Evolutionary conservation across 148 eudicot genomes (phyloP).

Genomic region (Simmondsia chinensis): DNA sequence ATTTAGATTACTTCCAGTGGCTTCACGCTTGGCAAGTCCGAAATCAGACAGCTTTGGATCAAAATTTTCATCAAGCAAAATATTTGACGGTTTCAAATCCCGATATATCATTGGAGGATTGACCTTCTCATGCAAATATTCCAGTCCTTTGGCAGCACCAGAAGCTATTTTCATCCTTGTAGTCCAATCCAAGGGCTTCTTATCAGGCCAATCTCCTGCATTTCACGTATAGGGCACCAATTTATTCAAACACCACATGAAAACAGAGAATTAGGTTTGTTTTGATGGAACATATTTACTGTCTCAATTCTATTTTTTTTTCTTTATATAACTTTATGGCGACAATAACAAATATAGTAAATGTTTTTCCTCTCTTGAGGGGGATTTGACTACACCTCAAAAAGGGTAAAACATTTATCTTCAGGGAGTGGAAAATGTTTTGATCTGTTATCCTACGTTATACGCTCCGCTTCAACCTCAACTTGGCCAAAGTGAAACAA

Average conservation of each 20-base stretch:
- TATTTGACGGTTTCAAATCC: constrained; percentile 47
- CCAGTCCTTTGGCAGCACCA: constrained; percentile 52
- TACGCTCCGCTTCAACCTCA: too few relatives aligned
- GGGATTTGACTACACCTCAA: too few relatives aligned
- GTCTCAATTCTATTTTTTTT: too few relatives aligned
- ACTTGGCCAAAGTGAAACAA: too few relatives aligned
- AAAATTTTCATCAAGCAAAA: constrained; percentile 36
- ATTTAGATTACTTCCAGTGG: constrained; percentile 23
- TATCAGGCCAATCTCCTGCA: constrained; percentile 25
- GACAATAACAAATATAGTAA: too few relatives aligned
- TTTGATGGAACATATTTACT: too few relatives aligned
- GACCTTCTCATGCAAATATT: constrained; percentile 49
- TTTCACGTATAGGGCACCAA: not conserved
- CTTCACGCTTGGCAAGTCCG: constrained; percentile 50
- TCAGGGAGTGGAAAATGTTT: too few relatives aligned
- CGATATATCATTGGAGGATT: constrained; percentile 50
- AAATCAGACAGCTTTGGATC: constrained; percentile 55
- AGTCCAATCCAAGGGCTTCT: constrained; percentile 43
- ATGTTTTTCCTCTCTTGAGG: too few relatives aligned
- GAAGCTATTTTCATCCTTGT: constrained; percentile 63
- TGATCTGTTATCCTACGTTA: too few relatives aligned
- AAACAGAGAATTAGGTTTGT: not conserved
- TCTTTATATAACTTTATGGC: too few relatives aligned
- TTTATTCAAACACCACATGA: constrained; percentile 2
- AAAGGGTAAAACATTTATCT: too few relatives aligned